A percentile compares a stretch with the other conserved stretches of the same genome.
Evolutionary conservation across 495 filamentous ascomycete species (phyloP).

Genomic region (Aspergillus kassunensis): DNA sequence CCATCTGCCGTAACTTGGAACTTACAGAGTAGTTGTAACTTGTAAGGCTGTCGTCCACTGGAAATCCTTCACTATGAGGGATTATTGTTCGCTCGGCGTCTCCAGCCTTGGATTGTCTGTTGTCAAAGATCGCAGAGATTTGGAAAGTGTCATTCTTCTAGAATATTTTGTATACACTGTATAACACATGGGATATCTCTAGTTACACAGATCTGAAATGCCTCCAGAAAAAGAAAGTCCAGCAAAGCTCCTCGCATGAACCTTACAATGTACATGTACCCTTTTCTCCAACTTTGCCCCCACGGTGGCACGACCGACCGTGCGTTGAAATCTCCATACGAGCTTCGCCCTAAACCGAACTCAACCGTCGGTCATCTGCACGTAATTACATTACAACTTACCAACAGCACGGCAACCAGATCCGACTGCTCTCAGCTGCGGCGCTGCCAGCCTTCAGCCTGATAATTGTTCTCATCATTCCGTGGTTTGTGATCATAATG

Average conservation of each 20-base stretch:
- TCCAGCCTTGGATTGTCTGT: too few species aligned
- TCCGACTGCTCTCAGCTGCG: constrained; percentile 4
- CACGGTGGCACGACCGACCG: constrained; percentile 6
- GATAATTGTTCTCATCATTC: not conserved
- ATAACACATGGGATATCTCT: too few species aligned
- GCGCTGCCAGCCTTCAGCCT: not conserved
- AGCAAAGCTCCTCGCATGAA: not conserved
- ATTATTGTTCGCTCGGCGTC: too few species aligned
- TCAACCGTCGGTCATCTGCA: not conserved
- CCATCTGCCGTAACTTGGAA: too few species aligned
- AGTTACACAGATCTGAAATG: constrained; percentile 17
- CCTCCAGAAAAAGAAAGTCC: constrained; percentile 1
- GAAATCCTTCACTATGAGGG: constrained; percentile 18
- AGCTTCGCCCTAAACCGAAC: not conserved
- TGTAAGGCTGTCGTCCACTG: constrained; percentile 2
- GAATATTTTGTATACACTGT: too few species aligned
- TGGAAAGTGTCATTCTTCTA: too few species aligned
- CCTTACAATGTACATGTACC: not conserved
- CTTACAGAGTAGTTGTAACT: too few species aligned
- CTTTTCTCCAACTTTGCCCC: constrained; percentile 7
- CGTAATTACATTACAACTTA: constrained; percentile 14
- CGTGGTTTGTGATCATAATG: not conserved
- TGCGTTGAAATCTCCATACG: not conserved
- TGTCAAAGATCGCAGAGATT: too few species aligned
- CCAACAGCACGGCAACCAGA: constrained; percentile 14